Evolutionary conservation across 2,329 filamentous ascomycete species (phyloP), one percentile per base, ranked within the genome.

Genomic region (Verticillium zaregamsianum): DNA sequence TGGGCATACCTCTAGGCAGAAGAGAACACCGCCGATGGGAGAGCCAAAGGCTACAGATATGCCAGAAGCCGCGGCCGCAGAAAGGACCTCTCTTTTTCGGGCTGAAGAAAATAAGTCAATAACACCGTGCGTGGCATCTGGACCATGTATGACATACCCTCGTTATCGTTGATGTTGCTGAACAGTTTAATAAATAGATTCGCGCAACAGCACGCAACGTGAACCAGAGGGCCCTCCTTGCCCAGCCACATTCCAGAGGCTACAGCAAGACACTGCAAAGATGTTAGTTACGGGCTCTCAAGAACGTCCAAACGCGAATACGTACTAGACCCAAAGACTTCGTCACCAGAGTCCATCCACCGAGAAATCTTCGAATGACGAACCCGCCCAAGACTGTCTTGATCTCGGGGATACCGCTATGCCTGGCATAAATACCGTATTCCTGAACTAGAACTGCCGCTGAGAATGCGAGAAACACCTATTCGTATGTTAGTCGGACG

Each of bases 401-500:
- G 77, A 99, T 96, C 79, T 99, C 94, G 6, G 94, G 93, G 68
- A 99, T 97, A 76, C 94, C 94, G 73, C 92, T 97, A 71, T 98
- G 94, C 73, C 91, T 94, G 57, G 94, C 94, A 76, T 97, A 92
- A 5, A 90, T 82, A 28, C 92, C 92, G 75, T 93, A 98, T 68
- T 90, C 86, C 68, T 90, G 87, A 15, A 98, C 93, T 60, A 98
- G 79, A 59, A 93, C 72, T 59, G 90, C 91, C 11, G 95, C 92
- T 62, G 84, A 86, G 40, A 87, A 81, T 31, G 94, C 93, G 71
- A 96, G 94, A 8, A 90, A 69, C 11, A 94, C 81, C 90, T 93
- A 57, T 15, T 3, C 2, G 37, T 11, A 15, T 11, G 15, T 65
- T 17, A 64, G 60, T 20, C 35, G 14, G 15, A 15, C 15, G 2